phyloP scores from a whole-genome alignment of 208 protist species.

The Wallacemonas sp. region DNA sequence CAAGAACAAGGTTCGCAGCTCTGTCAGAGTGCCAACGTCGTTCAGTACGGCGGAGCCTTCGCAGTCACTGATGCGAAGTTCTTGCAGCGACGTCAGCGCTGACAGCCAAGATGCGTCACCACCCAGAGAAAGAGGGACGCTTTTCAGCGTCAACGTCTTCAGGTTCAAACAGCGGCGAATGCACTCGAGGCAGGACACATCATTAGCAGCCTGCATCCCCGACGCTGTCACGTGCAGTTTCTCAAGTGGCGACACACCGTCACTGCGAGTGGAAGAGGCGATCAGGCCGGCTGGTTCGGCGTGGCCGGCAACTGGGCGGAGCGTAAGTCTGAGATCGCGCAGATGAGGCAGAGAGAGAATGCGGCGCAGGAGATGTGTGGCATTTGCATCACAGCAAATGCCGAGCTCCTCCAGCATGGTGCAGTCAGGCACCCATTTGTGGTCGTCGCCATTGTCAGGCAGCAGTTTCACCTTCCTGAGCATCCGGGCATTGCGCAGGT shows the following conservation, averaged over 20 bases:
- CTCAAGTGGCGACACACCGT: neutral
- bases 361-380: neutral
- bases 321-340: neutral
- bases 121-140: neutral
- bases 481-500: slow-evolving; percentile 6
- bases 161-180: neutral
- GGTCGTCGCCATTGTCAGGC: neutral
- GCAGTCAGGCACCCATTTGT: neutral
- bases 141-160: neutral
- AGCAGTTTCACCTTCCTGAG: neutral
- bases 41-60: neutral
- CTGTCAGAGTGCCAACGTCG: neutral
- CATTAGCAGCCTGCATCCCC: neutral
- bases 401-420: slow-evolving; percentile 4
- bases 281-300: neutral
- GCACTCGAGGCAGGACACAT: neutral
- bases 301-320: neutral
- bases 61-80: neutral
- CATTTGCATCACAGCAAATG: neutral
- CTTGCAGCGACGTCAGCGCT: neutral
- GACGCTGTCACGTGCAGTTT: neutral
- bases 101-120: neutral
- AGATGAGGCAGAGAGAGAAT: slow-evolving; percentile 2
- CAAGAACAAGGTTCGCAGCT: neutral
- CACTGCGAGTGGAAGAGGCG: neutral